Conservation (phyloP, 2,329 filamentous ascomycete genomes). For the Diplodia mutila region DNA sequence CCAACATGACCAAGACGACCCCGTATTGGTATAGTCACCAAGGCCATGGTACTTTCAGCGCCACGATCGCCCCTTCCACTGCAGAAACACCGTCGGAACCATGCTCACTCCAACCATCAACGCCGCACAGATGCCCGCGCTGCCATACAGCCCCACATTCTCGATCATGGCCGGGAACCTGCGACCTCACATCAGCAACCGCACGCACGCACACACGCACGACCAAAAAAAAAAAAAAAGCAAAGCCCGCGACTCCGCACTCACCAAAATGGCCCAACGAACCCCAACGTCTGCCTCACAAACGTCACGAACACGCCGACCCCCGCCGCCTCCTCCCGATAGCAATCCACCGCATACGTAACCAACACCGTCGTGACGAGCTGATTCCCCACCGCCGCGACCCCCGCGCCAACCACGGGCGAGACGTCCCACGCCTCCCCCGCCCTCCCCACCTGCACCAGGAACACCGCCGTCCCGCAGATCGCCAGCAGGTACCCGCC, state of each 20-base stretch:
- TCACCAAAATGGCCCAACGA: constrained; percentile 48
- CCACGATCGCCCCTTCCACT: neutral
- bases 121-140: constrained; percentile 34
- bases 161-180: constrained; percentile 43
- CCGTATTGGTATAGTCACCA: too few relatives aligned
- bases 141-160: constrained; percentile 40
- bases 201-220: too few relatives aligned
- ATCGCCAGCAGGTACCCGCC: constrained; percentile 56
- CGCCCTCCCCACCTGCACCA: constrained; percentile 55
- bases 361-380: constrained; percentile 64
- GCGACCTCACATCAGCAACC: too few relatives aligned
- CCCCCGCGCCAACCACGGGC: constrained; percentile 59
- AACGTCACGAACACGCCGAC: constrained; percentile 65
- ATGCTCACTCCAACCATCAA: constrained; percentile 33
- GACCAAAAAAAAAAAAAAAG: too few relatives aligned
- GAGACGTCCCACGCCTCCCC: constrained; percentile 58
- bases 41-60: neutral
- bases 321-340: constrained; percentile 55
- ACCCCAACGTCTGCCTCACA: constrained; percentile 54
- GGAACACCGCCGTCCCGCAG: constrained; percentile 59
- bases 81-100: neutral
- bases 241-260: neutral
- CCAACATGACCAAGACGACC: too few relatives aligned
- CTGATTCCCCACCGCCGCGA: constrained; percentile 60
- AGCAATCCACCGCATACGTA: constrained; percentile 64